Evolutionary conservation across 2,329 filamentous ascomycete genomes (phyloP), one percentile per base, ranked within the genome.

Genomic region (Aureobasidium sp.): DNA sequence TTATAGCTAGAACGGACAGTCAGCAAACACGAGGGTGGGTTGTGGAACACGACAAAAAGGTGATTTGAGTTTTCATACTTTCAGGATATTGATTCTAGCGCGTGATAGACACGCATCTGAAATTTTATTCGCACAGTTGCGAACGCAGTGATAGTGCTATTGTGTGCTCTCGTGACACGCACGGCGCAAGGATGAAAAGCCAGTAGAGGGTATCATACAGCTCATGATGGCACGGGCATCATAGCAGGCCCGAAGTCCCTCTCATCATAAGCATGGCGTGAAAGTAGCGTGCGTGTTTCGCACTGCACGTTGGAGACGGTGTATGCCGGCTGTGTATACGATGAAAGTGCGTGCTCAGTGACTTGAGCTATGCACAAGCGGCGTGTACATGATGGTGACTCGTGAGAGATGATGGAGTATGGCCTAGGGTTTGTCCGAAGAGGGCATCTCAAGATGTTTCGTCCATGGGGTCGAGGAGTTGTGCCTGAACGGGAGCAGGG

Each of bases 381-480:
- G 16, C 5, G 8, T n/a, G 36, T 51, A 39, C 7, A 11, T 53
- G 36, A 14, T 14, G 1, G 13, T 50, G 21, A 2, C 16, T 32
- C 34, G 2, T 25, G 13, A 29, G 1, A 2, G 13, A 16, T 42
- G 36, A 27, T 11, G 27, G 1, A 27, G 25, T 21, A 32, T 21
- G 27, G 32, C 5, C 13, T 29, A 25, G 8, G 10, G 37, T 54
- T 1, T 27, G 2, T 27, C 3, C 11, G 13, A 9, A 3, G n/a
- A 13, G 16, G 21, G 27, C 21, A 1, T 13, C 27, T 59, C 57
- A 59, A 14, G 57, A 39, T 13, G 45, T 59, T 27, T 59, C 55
- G 14, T 59, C 57, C 57, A 59, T 59, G 44, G 57, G 45, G 9
- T 59, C 57, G 5, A 57, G 29, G n/a, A 57, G 39, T 6, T 57